Conservation (phyloP, 2,329 filamentous ascomycete species). For the Trichoderma oligosporum region DNA sequence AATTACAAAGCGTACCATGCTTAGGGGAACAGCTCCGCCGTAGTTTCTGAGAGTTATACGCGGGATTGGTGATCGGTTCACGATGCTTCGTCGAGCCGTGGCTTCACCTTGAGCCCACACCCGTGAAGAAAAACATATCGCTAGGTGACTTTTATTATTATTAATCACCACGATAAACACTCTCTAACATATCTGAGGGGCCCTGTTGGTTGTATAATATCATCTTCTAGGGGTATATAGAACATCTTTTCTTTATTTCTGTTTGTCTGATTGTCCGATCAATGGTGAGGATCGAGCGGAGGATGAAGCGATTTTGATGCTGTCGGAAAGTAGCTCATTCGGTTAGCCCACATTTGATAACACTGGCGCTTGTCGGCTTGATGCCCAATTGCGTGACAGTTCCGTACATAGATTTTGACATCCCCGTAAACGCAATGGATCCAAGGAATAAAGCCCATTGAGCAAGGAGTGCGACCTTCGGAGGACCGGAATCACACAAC, state of each 20-base stretch:
- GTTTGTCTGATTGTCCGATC: not conserved
- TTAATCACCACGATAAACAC: not conserved
- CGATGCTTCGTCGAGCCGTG: not conserved
- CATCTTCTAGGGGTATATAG: not conserved
- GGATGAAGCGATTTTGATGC: not conserved
- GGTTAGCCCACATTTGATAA: not conserved
- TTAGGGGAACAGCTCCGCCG: slow-evolving; percentile 7
- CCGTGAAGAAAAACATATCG: slow-evolving; percentile 1
- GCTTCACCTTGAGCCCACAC: slow-evolving; percentile 2
- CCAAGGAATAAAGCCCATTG: not conserved
- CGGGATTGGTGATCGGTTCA: slow-evolving; percentile 12
- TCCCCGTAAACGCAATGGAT: not conserved
- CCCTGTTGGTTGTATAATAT: not conserved
- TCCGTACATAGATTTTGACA: not conserved
- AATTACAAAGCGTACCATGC: slow-evolving; percentile 13
- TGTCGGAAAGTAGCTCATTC: not conserved
- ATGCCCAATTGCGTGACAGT: not conserved
- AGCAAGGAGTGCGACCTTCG: not conserved
- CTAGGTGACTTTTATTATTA: too few species aligned
- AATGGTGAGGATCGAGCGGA: not conserved
- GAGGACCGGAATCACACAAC: slow-evolving; percentile 10
- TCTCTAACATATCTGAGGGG: not conserved
- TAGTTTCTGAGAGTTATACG: not conserved
- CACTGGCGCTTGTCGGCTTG: not conserved
- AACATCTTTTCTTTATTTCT: not conserved